A percentile compares a stretch with the other conserved stretches of the same genome.
phyloP scores from a whole-genome alignment of 2,329 filamentous ascomycete genomes.

The Mollisia scopiformis region DNA sequence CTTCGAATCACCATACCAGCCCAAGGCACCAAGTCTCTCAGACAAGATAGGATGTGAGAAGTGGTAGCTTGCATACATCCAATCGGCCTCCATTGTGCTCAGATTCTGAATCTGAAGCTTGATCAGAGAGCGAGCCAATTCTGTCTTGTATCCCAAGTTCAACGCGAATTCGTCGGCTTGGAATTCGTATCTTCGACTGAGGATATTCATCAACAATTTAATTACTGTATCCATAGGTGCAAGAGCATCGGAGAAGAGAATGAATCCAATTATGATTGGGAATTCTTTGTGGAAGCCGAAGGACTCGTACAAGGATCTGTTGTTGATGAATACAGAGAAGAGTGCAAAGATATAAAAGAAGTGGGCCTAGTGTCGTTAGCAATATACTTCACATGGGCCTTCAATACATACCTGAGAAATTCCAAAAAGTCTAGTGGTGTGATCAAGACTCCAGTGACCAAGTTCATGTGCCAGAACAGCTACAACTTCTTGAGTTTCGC shows the following conservation, averaged over 20 bases:
- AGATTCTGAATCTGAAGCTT: constrained; percentile 98
- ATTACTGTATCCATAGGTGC: constrained; percentile 92
- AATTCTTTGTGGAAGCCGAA: constrained; percentile 86
- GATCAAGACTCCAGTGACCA: constrained; percentile 94
- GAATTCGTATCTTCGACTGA: constrained; percentile 94
- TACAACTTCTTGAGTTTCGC: constrained; percentile 86
- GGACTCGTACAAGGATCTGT: constrained; percentile 83
- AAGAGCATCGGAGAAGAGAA: constrained; percentile 96
- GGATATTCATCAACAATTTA: constrained; percentile 93
- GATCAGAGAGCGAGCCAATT: constrained; percentile 87
- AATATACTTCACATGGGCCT: not conserved
- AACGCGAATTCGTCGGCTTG: constrained; percentile 91
- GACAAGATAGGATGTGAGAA: constrained; percentile 97
- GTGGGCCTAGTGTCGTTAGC: constrained; percentile 66
- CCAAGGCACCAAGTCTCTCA: constrained; percentile 87
- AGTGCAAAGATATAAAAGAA: constrained; percentile 96
- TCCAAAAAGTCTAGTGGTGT: constrained; percentile 88
- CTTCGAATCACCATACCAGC: constrained; percentile 75
- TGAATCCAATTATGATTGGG: constrained; percentile 95
- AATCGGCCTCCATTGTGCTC: constrained; percentile 98
- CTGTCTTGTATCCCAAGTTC: constrained; percentile 78
- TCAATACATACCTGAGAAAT: constrained; percentile 71
- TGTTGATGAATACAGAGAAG: constrained; percentile 98
- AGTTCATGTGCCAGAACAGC: constrained; percentile 95
- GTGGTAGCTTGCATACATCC: constrained; percentile 98